Evolutionary conservation across 129 eudicot species (phyloP).

Genomic region (Flaveria robusta): DNA sequence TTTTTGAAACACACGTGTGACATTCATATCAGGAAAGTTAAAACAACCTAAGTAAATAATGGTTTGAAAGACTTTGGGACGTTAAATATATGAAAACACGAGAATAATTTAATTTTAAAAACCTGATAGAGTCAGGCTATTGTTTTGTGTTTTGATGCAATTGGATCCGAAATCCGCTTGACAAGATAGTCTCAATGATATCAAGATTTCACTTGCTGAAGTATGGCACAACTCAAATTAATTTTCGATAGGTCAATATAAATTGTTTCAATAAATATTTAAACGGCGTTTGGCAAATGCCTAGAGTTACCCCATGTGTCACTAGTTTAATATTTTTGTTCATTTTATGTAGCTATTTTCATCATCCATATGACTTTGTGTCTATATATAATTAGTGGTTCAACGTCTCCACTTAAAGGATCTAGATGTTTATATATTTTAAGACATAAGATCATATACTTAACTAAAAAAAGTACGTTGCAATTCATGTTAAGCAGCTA

Average conservation of each 20-base stretch:
- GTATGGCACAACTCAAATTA: background rate
- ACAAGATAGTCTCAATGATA: background rate
- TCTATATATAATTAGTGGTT: slow-evolving; percentile 4
- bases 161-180: background rate
- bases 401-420: slow-evolving; percentile 25
- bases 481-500: no score
- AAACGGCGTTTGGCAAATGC: no score
- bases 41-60: no score
- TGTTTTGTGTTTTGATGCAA: background rate
- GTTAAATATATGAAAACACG: no score
- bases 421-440: background rate
- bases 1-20: no score
- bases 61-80: no score
- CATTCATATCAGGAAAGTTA: no score
- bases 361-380: background rate
- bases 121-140: no score
- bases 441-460: background rate
- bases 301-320: background rate
- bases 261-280: background rate
- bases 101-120: no score
- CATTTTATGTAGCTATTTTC: background rate
- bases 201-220: background rate
- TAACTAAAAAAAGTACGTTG: background rate
- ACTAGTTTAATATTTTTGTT: slow-evolving; percentile 1
- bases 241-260: no score